phyloP scores from a whole-genome alignment of 805 yeast species.

The Saccharomycopsis sp. region DNA sequence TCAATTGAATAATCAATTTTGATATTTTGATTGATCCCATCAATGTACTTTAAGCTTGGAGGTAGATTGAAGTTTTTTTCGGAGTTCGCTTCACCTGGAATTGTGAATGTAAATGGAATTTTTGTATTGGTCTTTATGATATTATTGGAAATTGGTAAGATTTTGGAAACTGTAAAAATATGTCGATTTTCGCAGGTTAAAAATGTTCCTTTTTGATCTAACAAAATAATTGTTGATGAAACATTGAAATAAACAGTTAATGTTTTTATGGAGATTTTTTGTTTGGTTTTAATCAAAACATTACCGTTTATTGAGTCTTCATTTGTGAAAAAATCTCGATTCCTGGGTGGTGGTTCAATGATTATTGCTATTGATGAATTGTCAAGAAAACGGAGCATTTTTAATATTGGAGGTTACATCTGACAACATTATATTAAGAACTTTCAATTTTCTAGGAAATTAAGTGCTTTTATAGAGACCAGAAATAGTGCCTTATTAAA shows the following conservation, averaged over 20 bases:
- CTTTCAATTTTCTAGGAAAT: neutral
- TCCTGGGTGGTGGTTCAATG: conserved; percentile 1
- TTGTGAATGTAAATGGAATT: conserved; percentile 7
- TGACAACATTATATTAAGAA: neutral
- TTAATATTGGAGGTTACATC: neutral
- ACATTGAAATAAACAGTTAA: conserved; percentile 7
- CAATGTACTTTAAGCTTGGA: conserved; percentile 6
- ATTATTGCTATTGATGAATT: conserved; percentile 1
- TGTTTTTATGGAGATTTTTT: conserved; percentile 1
- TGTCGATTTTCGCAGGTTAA: conserved; percentile 12
- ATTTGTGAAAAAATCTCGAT: conserved; percentile 7
- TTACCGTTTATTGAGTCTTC: conserved; percentile 7
- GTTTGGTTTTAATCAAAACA: conserved; percentile 7
- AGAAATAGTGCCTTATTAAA: no score
- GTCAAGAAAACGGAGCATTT: conserved; percentile 9
- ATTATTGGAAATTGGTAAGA: neutral
- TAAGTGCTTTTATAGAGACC: neutral
- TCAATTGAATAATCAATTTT: conserved; percentile 14
- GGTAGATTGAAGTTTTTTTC: conserved; percentile 11
- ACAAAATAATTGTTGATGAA: conserved; percentile 8
- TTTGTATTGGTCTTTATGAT: conserved; percentile 3
- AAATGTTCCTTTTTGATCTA: conserved; percentile 12
- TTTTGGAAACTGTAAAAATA: conserved; percentile 3
- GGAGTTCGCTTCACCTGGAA: conserved; percentile 5
- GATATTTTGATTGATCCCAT: conserved; percentile 4